Conservation (phyloP, 2,329 filamentous ascomycete genomes). For the Parafenestella ontariensis region DNA sequence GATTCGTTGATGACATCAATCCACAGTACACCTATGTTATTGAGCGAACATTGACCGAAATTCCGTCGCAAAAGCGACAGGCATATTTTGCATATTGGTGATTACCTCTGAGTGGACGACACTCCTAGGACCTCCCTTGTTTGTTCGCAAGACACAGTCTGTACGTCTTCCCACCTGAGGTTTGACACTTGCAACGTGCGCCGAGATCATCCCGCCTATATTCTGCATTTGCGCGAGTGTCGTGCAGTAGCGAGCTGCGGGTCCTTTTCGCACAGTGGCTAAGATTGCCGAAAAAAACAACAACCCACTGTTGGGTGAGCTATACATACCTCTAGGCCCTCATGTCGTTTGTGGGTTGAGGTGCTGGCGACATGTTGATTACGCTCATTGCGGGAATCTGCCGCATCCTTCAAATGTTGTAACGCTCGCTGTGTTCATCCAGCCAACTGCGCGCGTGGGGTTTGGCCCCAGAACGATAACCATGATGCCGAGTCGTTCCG, state of each 20-base stretch:
- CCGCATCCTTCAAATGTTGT: neutral
- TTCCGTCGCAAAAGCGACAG: too few species aligned
- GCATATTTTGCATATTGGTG: neutral
- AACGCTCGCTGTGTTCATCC: neutral
- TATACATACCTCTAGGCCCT: neutral
- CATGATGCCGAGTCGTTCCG: neutral
- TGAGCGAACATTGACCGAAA: too few species aligned
- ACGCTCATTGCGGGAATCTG: neutral
- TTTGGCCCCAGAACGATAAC: neutral
- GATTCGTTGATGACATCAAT: too few species aligned
- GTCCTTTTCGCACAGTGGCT: neutral
- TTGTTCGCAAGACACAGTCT: neutral
- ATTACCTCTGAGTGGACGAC: neutral
- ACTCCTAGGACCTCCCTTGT: neutral
- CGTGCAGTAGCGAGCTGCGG: neutral
- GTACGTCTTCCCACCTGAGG: neutral
- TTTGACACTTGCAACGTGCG: neutral
- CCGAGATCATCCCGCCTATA: neutral
- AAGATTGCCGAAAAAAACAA: neutral
- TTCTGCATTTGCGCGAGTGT: neutral
- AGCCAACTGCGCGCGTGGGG: neutral
- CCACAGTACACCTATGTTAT: too few species aligned
- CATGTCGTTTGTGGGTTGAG: neutral
- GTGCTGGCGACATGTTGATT: neutral
- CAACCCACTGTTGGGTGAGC: neutral